Evolutionary conservation across 495 filamentous ascomycete genomes (phyloP).

Genomic region (Sporormia fimetaria): DNA sequence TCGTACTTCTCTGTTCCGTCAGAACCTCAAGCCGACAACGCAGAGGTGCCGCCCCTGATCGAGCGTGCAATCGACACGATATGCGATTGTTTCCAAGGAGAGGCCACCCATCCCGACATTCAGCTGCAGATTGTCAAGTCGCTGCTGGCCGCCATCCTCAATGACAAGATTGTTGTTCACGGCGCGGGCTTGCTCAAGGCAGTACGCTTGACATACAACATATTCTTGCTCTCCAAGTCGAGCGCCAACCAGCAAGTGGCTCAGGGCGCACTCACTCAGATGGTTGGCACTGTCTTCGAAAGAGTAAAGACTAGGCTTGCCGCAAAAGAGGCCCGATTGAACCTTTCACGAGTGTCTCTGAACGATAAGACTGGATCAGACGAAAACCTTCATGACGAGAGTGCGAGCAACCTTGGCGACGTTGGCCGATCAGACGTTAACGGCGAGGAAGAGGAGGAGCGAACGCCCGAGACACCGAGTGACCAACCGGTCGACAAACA

Average conservation of each 20-base stretch:
- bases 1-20: conserved; percentile 85
- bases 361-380: conserved; percentile 29
- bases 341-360: conserved; percentile 36
- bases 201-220: conserved; percentile 97
- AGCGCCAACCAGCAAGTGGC: conserved; percentile 91
- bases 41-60: conserved; percentile 55
- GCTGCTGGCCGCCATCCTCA: conserved; percentile 83
- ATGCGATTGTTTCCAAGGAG: conserved; percentile 97
- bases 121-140: conserved; percentile 98
- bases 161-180: conserved; percentile 97
- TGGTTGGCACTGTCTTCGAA: conserved; percentile 97
- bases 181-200: conserved; percentile 94
- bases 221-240: conserved; percentile 87
- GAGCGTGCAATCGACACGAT: conserved; percentile 98
- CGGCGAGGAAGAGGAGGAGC: conserved; percentile 19
- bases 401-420: conserved; percentile 30
- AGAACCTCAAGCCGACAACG: conserved; percentile 30
- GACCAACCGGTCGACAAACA: conserved; percentile 50
- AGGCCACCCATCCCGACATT: conserved; percentile 77
- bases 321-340: conserved; percentile 64
- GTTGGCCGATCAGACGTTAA: conserved; percentile 32
- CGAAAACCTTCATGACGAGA: conserved; percentile 24
- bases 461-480: conserved; percentile 31
- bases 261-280: conserved; percentile 92
- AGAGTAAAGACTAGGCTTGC: conserved; percentile 76